Conservation (phyloP, 1,139 yeast species). For the Pneumocystis sp. region DNA sequence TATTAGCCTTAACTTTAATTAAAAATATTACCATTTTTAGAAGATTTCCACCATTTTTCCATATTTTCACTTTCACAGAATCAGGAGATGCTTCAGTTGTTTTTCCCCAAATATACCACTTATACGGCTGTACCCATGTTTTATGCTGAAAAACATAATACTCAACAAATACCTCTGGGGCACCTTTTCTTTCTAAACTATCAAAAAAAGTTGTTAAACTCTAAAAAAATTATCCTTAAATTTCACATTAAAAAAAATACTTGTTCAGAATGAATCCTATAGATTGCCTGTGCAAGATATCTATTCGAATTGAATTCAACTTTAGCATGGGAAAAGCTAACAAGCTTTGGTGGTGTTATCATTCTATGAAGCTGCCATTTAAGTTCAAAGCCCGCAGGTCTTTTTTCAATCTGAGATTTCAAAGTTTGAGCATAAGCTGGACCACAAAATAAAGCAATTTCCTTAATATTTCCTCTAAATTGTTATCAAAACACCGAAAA, state of each 20-base stretch:
- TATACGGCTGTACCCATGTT: neutral
- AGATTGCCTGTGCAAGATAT: neutral
- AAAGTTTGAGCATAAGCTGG: neutral
- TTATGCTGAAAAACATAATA: neutral
- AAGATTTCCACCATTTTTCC: neutral
- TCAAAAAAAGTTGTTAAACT: neutral
- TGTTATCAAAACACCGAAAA: neutral
- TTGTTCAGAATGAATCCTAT: neutral
- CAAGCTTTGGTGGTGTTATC: neutral
- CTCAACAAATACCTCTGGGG: neutral
- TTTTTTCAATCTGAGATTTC: neutral
- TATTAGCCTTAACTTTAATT: neutral
- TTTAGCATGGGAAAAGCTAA: neutral
- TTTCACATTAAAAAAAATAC: neutral
- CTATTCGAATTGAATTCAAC: neutral
- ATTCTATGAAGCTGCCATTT: neutral
- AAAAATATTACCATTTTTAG: neutral
- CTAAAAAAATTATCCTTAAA: neutral
- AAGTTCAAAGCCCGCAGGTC: neutral
- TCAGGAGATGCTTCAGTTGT: neutral
- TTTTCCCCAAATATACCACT: neutral
- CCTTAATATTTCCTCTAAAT: neutral
- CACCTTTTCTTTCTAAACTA: neutral
- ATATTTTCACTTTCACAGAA: neutral
- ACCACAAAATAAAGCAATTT: neutral